Percentiles rank a stretch among this genome's conserved stretches.
Conservation (phyloP, 2,329 filamentous ascomycete species). For the Xylaria sp. region DNA sequence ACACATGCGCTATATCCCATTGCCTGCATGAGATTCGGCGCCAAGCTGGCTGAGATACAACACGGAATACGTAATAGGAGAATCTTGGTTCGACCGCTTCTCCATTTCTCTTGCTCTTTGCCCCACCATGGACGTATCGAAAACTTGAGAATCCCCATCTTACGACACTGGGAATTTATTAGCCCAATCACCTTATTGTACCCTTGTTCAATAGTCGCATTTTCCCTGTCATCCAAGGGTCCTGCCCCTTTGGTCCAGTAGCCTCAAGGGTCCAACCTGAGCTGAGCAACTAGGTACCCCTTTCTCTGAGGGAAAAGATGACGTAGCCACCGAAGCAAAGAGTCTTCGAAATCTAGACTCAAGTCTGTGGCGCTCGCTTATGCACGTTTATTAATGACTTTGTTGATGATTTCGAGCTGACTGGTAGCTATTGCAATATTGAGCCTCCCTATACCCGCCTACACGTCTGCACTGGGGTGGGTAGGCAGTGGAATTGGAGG, state of each 20-base stretch:
- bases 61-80: neutral
- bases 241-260: constrained; percentile 22
- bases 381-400: neutral
- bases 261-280: constrained; percentile 30
- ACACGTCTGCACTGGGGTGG: neutral
- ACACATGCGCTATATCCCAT: neutral
- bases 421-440: neutral
- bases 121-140: constrained; percentile 11
- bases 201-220: neutral
- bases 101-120: neutral
- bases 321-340: constrained; percentile 22
- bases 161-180: constrained; percentile 14
- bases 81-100: neutral
- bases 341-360: constrained; percentile 11
- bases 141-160: constrained; percentile 24
- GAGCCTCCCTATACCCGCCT: neutral
- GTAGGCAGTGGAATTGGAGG: constrained; percentile 7
- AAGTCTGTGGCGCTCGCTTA: constrained; percentile 22
- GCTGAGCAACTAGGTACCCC: constrained; percentile 2
- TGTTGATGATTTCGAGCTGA: neutral
- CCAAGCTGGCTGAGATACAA: neutral
- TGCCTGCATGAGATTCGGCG: neutral
- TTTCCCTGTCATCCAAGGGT: constrained; percentile 24
- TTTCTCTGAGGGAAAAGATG: neutral
- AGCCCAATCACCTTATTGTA: neutral